Base-by-base conservation (phyloP, 805 yeast species). In the Zygosaccharomyces gambellarensis region DNA sequence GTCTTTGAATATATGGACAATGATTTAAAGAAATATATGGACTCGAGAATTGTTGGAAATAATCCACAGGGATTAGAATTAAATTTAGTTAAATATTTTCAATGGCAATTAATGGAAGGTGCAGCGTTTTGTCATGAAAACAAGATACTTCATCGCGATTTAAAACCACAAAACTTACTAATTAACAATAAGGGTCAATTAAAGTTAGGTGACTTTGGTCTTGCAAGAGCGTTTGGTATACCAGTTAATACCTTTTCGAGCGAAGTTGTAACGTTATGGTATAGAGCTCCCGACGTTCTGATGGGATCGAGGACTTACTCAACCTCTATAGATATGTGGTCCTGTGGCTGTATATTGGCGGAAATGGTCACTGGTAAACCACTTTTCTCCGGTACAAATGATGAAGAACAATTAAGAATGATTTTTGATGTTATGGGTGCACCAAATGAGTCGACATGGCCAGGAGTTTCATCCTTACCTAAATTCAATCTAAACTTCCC, bases 261-360 rank as follows among this genome's bases (percentile, higher is more conserved):
- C 70, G 99, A 94, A 68, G 98, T 94, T 42, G 99, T 94, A 43
- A 94, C 99, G 0, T 73, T 94, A 58, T 94, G 99, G 99, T 94
- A 94, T 68, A 77, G 99, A 57, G 89, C 97, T 0, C 99, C 99
- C 3, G 99, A 94, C 70, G 88, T 94, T 49, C 73, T 94, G 52
- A 78, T 94, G 56, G 99, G 99, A 11, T 97, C 97, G 3, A 87
- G 95, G 58, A 97, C 94, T 63, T 94, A 94, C 69, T 88, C 97
- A 31, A 94, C 98, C 0, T 97, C 98, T 17, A 97, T 94, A 46
- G 99, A 94, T 68, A 90, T 94, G 86, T 94, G 99, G 99, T 88
- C 97, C 9, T 87, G 92, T 53, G 99, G 99, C 12, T 90, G 97
- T 65, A 94, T 94, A 43, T 87, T 94, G 68, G 99, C 97, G 5